A percentile compares a stretch with the other conserved stretches of the same genome.
These are phyloP conservation scores for Pterocarpus macrocarpus DNA, from an alignment of 306 rosid species.

Conservation along the genomic window DNA sequence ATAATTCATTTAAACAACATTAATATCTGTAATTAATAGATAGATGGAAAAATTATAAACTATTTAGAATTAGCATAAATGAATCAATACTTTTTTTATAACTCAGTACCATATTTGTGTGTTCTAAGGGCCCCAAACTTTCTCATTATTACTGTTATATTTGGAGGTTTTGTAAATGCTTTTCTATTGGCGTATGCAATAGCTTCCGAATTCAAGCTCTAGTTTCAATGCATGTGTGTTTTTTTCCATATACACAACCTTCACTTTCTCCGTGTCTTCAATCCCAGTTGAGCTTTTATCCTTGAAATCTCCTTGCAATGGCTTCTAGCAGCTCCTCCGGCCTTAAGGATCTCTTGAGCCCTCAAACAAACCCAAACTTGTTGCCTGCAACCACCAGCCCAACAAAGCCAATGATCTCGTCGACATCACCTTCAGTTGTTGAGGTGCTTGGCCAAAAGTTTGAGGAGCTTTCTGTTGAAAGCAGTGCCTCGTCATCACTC, in stretches of 20 bases:
- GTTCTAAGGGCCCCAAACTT: not conserved
- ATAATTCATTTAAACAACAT: too few relatives aligned
- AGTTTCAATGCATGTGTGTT: not conserved
- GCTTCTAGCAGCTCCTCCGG: not conserved
- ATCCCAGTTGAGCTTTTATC: not conserved
- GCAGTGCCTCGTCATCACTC: not conserved
- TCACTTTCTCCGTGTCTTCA: too few relatives aligned
- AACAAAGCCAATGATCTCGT: not conserved
- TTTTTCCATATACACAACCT: not conserved
- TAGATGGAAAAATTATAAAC: too few relatives aligned
- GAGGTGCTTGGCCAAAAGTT: not conserved
- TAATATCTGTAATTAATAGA: too few relatives aligned
- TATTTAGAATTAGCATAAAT: too few relatives aligned
- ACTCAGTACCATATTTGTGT: not conserved
- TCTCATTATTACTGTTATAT: not conserved
- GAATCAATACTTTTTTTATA: not conserved
- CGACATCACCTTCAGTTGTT: not conserved
- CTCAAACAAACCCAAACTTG: not conserved
- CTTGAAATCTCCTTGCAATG: constrained; percentile 6
- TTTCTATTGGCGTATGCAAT: too few relatives aligned
- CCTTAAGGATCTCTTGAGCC: constrained; percentile 13
- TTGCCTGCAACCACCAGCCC: not conserved
- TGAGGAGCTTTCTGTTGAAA: not conserved
- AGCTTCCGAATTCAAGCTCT: not conserved
- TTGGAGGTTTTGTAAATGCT: not conserved